These are phyloP conservation scores for Citeromyces nyonsensis DNA, from an alignment of 805 yeast genomes.

Conservation along the genomic window DNA sequence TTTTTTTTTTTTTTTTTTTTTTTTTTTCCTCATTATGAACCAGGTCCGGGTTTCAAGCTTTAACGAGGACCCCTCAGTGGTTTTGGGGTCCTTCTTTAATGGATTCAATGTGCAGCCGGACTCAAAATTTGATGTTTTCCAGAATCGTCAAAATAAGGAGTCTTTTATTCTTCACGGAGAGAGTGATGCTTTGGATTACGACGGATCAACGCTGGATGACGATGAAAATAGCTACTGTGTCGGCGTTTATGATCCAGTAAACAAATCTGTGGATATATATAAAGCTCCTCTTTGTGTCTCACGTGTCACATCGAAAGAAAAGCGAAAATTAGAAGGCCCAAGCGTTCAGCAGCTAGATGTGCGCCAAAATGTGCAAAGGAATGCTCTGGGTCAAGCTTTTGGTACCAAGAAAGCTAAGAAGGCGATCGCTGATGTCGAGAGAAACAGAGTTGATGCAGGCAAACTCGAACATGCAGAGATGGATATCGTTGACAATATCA, in stretches of 20 bases:
- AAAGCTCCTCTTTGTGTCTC: conserved; percentile 47
- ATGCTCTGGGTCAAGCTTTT: conserved; percentile 84
- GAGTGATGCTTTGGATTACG: conserved; percentile 54
- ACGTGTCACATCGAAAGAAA: conserved; percentile 45
- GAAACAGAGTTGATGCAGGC: conserved; percentile 78
- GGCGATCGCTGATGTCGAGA: conserved; percentile 66
- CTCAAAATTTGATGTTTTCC: conserved; percentile 48
- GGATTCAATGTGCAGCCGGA: conserved; percentile 51
- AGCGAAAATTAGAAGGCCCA: conserved; percentile 45
- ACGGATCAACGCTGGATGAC: conserved; percentile 28
- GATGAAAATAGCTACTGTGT: conserved; percentile 40
- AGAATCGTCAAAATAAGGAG: conserved; percentile 22
- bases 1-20: no score
- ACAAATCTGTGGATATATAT: conserved; percentile 46
- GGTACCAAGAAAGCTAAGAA: conserved; percentile 96
- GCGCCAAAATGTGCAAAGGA: conserved; percentile 46
- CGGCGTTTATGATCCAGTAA: conserved; percentile 64
- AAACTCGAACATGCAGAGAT: conserved; percentile 45
- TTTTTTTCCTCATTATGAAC: no score
- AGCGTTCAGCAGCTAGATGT: conserved; percentile 39
- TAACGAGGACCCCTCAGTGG: conserved; percentile 31
- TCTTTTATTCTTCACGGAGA: conserved; percentile 59
- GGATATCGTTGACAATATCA: conserved; percentile 73
- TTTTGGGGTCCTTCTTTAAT: conserved; percentile 62
- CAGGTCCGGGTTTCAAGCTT: conserved; percentile 12